Conservation (phyloP, 139 green algal species). For the Nannochloris sp. region DNA sequence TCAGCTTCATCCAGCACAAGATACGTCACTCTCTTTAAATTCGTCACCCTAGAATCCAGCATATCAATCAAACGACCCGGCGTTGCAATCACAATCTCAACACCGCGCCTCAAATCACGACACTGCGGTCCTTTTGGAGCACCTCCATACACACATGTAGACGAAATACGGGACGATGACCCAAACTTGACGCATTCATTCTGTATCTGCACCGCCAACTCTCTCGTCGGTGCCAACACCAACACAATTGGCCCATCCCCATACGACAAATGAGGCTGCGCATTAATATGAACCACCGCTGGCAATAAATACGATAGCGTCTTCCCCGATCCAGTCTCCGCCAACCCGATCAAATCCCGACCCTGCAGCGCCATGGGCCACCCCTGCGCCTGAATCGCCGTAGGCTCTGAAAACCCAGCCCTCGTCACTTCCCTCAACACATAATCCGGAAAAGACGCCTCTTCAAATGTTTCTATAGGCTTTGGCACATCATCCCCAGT, state of each 20-base stretch:
- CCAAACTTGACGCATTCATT: conserved; percentile 90
- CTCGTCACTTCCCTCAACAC: conserved; percentile 72
- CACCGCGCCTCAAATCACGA: conserved; percentile 39
- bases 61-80: conserved; percentile 83
- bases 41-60: conserved; percentile 56
- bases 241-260: conserved; percentile 92
- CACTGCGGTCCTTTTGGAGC: conserved; percentile 67
- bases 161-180: conserved; percentile 69
- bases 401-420: conserved; percentile 72
- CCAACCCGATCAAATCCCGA: conserved; percentile 74
- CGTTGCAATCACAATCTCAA: conserved; percentile 90
- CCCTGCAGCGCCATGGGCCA: conserved; percentile 86
- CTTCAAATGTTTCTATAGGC: conserved; percentile 60
- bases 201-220: conserved; percentile 89
- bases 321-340: conserved; percentile 85
- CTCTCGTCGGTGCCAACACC: conserved; percentile 79
- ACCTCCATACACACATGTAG: conserved; percentile 87
- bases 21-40: conserved; percentile 73
- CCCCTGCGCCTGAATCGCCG: conserved; percentile 79
- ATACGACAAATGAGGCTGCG: conserved; percentile 77
- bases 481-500: conserved; percentile 54
- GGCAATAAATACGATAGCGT: conserved; percentile 84
- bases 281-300: conserved; percentile 88
- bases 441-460: conserved; percentile 79
- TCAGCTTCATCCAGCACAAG: conserved; percentile 93